Base-by-base conservation (phyloP, 2,329 filamentous ascomycete genomes). In the Drechslera avenae region DNA sequence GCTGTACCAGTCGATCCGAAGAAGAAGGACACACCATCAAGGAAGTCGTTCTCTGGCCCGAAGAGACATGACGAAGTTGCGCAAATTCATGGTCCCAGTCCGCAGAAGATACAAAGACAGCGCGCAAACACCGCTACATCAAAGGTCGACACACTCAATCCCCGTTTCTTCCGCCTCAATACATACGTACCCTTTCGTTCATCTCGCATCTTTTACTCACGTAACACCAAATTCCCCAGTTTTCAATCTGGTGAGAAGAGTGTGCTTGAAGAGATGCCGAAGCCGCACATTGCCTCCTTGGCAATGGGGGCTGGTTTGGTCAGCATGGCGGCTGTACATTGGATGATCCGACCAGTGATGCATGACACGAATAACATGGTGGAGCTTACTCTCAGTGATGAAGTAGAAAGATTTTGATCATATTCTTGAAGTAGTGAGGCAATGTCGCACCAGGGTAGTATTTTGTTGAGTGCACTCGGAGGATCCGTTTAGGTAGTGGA, bases 241-340 rank as follows among this genome's bases (percentile, higher is more conserved):
- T 32, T 69, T 13, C 61, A 63, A n/a, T 57, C 40, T 9, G 63
- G 68, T 36, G 55, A 57, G 9, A 58, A 64, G 13, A 56, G 59
- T 13, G 53, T 68, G 14, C 19, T 72, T 1, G 67, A 69, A 41
- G 69, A 72, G 42, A 52, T 72, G 16, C 56, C 62, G 9, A 63
- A 63, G 44, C 64, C 66, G 17, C 59, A 70, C 41, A 47, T 72
- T n/a, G 64, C 68, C 3, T 59, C 67, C 9, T 46, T 72, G 21
- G 67, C 63, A 1, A 72, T 72, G 69, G 67, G 60, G 10, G 63
- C 67, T 21, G 69, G 68, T 1, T 57, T 71, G n/a, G 52, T 72
- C 6, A 60, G 67, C n/a, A 67, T 72, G 68, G 66, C 66, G 2
- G 56, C 59, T 21, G 59, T 61, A 6, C 59, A 66, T 14, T 66